These are phyloP conservation scores for Pseudocercospora vitis DNA, from an alignment of 2,329 filamentous ascomycete genomes.

Conservation along the genomic window DNA sequence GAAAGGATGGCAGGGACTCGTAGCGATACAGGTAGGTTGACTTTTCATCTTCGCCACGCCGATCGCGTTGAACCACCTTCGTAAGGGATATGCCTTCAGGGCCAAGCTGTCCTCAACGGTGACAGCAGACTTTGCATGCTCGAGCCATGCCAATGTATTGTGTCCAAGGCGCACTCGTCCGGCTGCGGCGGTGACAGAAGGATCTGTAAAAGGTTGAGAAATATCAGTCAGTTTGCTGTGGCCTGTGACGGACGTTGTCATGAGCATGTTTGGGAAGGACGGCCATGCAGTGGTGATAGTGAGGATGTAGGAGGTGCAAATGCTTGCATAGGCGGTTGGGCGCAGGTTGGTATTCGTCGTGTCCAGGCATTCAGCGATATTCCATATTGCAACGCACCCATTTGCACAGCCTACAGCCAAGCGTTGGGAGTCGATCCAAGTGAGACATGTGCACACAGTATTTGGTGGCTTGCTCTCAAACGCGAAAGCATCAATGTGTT, in stretches of 20 bases:
- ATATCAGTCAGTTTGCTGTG: conserved; percentile 57
- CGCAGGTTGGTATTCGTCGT: conserved; percentile 29
- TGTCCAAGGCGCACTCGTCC: conserved; percentile 53
- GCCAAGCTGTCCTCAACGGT: conserved; percentile 57
- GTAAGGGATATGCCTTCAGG: conserved; percentile 50
- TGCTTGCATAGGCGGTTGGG: conserved; percentile 46
- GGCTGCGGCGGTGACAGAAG: conserved; percentile 46
- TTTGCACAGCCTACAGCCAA: conserved; percentile 58
- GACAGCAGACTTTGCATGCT: conserved; percentile 55
- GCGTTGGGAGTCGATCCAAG: conserved; percentile 58
- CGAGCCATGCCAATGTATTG: conserved; percentile 54
- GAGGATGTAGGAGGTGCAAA: conserved; percentile 51
- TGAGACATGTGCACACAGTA: conserved; percentile 56
- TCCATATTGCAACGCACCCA: conserved; percentile 58
- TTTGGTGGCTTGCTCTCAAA: conserved; percentile 53
- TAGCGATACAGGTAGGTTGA: conserved; percentile 45
- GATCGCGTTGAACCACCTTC: conserved; percentile 53
- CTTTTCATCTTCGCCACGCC: conserved; percentile 40
- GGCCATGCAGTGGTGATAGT: conserved; percentile 54
- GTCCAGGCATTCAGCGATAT: conserved; percentile 34
- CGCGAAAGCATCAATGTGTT: conserved; percentile 49
- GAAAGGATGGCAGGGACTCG: conserved; percentile 56
- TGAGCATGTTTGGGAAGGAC: conserved; percentile 53
- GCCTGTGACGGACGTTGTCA: conserved; percentile 56
- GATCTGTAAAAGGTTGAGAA: conserved; percentile 48